phyloP scores from a whole-genome alignment of 305 asterid genomes.

The Solanum hybrid region DNA sequence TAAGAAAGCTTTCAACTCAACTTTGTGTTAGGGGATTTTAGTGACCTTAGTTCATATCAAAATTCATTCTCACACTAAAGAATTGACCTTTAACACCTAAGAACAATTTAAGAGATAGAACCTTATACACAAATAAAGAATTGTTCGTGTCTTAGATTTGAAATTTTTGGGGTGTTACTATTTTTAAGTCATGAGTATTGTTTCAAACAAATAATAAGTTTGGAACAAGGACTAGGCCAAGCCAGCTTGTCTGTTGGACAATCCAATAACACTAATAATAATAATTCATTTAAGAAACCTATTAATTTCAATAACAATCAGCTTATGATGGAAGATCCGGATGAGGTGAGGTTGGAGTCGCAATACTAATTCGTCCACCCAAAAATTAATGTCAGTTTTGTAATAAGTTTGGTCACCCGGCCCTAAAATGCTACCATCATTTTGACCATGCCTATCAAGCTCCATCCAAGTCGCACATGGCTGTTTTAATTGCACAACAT shows the following conservation, averaged over 20 bases:
- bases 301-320: not conserved
- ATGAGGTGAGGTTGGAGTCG: not conserved
- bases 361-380: not conserved
- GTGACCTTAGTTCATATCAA: not conserved
- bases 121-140: not conserved
- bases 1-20: too few relatives aligned
- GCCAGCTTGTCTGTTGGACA: too few relatives aligned
- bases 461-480: not conserved
- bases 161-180: not conserved
- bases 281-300: too few relatives aligned
- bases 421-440: not conserved
- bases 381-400: not conserved
- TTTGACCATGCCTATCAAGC: not conserved
- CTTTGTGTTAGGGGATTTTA: not conserved
- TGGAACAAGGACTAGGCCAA: not conserved
- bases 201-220: not conserved
- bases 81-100: not conserved
- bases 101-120: not conserved
- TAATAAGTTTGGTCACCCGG: not conserved
- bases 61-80: not conserved
- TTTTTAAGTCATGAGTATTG: not conserved
- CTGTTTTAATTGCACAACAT: not conserved
- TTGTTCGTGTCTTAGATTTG: not conserved
- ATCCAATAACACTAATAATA: not conserved
- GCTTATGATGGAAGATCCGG: not conserved